Conservation (phyloP, 1,139 yeast genomes). For the Pichia sp. region DNA sequence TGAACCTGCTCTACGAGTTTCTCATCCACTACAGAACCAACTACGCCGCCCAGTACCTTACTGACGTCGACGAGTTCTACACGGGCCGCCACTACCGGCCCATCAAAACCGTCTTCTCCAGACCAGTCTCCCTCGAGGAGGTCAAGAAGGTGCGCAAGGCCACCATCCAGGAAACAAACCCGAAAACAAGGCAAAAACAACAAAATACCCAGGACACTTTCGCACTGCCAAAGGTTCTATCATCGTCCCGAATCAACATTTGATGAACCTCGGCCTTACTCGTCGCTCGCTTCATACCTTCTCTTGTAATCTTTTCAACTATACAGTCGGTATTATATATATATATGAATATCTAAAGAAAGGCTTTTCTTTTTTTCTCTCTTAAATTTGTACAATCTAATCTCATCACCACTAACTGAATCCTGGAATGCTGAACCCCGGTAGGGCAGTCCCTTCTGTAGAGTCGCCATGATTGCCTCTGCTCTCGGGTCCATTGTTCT, state of each 20-base stretch:
- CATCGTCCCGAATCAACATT: slow-evolving; percentile 15
- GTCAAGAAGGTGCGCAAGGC: slow-evolving; percentile 4
- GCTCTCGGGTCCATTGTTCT: neutral
- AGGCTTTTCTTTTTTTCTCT: neutral
- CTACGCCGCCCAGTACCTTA: slow-evolving; percentile 26
- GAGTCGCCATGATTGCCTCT: neutral
- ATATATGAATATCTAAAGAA: neutral
- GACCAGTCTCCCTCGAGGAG: slow-evolving; percentile 16
- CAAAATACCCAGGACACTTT: neutral
- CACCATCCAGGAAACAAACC: slow-evolving; percentile 9
- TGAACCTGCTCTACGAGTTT: slow-evolving; percentile 28
- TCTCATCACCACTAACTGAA: slow-evolving; percentile 11
- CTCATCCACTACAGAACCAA: slow-evolving; percentile 26
- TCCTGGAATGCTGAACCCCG: slow-evolving; percentile 26
- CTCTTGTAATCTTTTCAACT: neutral
- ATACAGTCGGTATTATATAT: too few species aligned
- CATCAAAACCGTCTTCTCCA: slow-evolving; percentile 18
- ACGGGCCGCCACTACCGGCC: slow-evolving; percentile 28
- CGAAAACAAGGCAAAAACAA: neutral
- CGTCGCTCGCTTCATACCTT: too few species aligned
- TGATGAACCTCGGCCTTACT: neutral
- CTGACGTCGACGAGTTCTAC: slow-evolving; percentile 27
- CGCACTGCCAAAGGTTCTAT: slow-evolving; percentile 18
- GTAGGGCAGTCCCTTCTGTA: slow-evolving; percentile 9
- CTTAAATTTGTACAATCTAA: neutral